These are phyloP conservation scores for Obba rivulosa DNA, from an alignment of 768 basidiomycete species.

Conservation along the genomic window DNA sequence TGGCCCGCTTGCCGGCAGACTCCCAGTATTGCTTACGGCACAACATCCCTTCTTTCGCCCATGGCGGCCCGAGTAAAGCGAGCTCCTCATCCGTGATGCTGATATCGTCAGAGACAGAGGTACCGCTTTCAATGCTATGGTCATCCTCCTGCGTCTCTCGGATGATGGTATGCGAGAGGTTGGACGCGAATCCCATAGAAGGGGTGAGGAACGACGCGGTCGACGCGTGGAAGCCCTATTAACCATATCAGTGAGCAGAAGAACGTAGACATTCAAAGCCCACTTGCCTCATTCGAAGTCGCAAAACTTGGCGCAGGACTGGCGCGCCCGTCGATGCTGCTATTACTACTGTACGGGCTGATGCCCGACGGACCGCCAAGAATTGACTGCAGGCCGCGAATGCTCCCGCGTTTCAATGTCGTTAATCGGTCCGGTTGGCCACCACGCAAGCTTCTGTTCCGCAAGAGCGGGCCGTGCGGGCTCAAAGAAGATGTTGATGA, in stretches of 20 bases:
- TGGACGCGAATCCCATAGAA: conserved; percentile 94
- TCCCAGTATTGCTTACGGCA: conserved; percentile 96
- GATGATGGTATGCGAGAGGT: conserved; percentile 94
- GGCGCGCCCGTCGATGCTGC: conserved; percentile 80
- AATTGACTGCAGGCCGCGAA: conserved; percentile 82
- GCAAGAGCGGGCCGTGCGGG: conserved; percentile 43
- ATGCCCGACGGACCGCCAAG: conserved; percentile 56
- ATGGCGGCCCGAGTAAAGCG: conserved; percentile 91
- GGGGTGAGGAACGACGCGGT: conserved; percentile 72
- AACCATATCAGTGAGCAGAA: background rate
- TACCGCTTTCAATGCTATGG: conserved; percentile 60
- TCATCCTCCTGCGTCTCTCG: conserved; percentile 90
- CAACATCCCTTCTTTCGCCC: conserved; percentile 98
- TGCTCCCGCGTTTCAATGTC: conserved; percentile 85
- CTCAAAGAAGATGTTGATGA: conserved; percentile 53
- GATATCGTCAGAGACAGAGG: conserved; percentile 63
- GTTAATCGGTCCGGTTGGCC: conserved; percentile 65
- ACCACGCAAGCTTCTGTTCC: conserved; percentile 65
- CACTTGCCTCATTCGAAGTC: conserved; percentile 75
- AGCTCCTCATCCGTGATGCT: conserved; percentile 95
- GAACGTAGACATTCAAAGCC: background rate
- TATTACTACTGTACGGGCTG: conserved; percentile 82
- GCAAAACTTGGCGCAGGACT: conserved; percentile 95
- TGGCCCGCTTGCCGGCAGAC: conserved; percentile 72
- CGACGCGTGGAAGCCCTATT: conserved; percentile 54